phyloP scores from a whole-genome alignment of 2,329 filamentous ascomycete genomes.

The Septoria linicola region DNA sequence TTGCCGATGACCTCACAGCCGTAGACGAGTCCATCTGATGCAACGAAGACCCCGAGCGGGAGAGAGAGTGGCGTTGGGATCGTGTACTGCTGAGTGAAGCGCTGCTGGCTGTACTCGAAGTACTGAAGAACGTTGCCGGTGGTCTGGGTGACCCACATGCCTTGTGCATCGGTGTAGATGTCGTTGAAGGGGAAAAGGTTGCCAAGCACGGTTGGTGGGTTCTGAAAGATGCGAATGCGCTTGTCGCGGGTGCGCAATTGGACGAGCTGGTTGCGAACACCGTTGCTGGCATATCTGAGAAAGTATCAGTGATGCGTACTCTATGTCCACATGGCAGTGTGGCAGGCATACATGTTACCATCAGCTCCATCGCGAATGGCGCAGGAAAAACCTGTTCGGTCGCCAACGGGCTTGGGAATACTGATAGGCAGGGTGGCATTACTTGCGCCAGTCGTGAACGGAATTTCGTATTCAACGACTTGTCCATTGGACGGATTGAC shows the following conservation, averaged over 20 bases:
- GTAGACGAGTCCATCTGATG: slow-evolving; percentile 23
- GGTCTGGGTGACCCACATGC: slow-evolving; percentile 27
- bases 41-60: slow-evolving; percentile 23
- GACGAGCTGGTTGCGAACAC: slow-evolving; percentile 27
- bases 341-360: slow-evolving; percentile 26
- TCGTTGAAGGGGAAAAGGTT: slow-evolving; percentile 29
- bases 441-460: slow-evolving; percentile 14
- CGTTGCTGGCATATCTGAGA: slow-evolving; percentile 17
- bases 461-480: slow-evolving; percentile 20
- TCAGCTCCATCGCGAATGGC: slow-evolving; percentile 23
- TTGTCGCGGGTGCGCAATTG: slow-evolving; percentile 17
- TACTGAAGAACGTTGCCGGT: slow-evolving; percentile 23
- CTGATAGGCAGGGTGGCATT: slow-evolving; percentile 6
- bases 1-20: slow-evolving; percentile 22
- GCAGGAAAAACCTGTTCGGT: slow-evolving; percentile 19
- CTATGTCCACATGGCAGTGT: background rate
- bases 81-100: slow-evolving; percentile 17
- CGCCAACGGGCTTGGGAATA: slow-evolving; percentile 6
- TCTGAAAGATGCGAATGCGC: slow-evolving; percentile 22
- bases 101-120: slow-evolving; percentile 21
- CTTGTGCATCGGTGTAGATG: slow-evolving; percentile 19
- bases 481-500: slow-evolving; percentile 16
- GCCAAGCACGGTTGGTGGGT: slow-evolving; percentile 19
- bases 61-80: slow-evolving; percentile 20
- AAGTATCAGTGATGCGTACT: background rate